phyloP scores from a whole-genome alignment of 2,329 filamentous ascomycete genomes.

The Sporothrix sp. region DNA sequence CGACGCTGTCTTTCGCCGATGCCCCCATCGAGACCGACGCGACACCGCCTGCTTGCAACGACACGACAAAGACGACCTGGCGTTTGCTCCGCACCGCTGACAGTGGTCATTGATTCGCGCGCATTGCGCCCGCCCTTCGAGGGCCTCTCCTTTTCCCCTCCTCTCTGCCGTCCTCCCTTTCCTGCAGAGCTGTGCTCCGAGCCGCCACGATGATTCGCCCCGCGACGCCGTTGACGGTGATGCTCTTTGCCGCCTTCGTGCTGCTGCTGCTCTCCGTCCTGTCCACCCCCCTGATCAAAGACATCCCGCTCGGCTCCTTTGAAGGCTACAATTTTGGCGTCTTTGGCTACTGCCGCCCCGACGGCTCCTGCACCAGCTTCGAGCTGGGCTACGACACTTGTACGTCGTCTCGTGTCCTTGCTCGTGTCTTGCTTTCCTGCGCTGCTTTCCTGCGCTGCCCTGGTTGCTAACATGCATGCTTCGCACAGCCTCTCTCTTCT shows the following conservation, averaged over 20 bases:
- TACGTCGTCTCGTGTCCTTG: slow-evolving; percentile 34
- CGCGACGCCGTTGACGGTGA: slow-evolving; percentile 78
- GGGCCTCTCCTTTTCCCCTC: neutral
- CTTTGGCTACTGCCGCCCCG: slow-evolving; percentile 71
- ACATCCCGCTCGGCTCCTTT: slow-evolving; percentile 73
- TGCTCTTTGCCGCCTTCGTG: slow-evolving; percentile 77
- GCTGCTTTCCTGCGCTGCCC: neutral
- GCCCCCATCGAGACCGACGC: neutral
- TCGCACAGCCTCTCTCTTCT: slow-evolving; percentile 11
- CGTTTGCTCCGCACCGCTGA: too few relatives aligned
- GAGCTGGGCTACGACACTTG: slow-evolving; percentile 79
- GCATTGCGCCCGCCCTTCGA: slow-evolving; percentile 3
- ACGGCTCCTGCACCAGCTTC: slow-evolving; percentile 55
- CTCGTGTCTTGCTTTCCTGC: neutral
- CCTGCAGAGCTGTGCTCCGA: neutral
- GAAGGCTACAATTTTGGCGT: slow-evolving; percentile 77
- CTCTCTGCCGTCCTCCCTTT: neutral
- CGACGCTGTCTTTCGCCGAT: neutral
- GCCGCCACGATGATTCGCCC: slow-evolving; percentile 67
- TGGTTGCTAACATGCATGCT: slow-evolving; percentile 4
- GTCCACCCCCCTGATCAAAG: slow-evolving; percentile 82
- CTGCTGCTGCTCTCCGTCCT: slow-evolving; percentile 77
- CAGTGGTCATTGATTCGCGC: neutral
- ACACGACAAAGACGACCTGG: too few relatives aligned
- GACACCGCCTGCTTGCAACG: too few relatives aligned